Evolutionary conservation across 371 early-diverging fungal species (phyloP).

Genomic region (Circinella minor): DNA sequence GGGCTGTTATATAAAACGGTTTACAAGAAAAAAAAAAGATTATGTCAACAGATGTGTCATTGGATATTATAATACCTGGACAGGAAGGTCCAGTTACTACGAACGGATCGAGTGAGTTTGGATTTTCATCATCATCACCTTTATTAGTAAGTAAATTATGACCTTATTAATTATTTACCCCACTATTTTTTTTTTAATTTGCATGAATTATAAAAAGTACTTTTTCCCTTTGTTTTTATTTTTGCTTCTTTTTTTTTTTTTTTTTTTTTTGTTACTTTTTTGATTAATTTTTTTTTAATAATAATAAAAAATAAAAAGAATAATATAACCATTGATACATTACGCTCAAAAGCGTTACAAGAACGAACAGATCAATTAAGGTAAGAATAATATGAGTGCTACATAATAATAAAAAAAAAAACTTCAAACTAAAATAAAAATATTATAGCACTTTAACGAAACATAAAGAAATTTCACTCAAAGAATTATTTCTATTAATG

Average conservation of each 20-base stretch:
- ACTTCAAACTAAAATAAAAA: no score
- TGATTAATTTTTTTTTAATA: no score
- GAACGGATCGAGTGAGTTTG: slow-evolving; percentile 15
- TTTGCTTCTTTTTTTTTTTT: no score
- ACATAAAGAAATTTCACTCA: slow-evolving; percentile 28
- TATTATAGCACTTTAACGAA: slow-evolving; percentile 25
- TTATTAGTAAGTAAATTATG: slow-evolving; percentile 16
- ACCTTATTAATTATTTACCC: no score
- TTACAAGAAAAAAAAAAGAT: slow-evolving; percentile 9
- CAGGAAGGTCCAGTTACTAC: slow-evolving; percentile 26
- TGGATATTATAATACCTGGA: slow-evolving; percentile 18
- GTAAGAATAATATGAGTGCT: slow-evolving; percentile 15
- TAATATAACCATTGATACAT: slow-evolving; percentile 23
- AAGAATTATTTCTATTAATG: slow-evolving; percentile 36
- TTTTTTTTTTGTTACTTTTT: no score
- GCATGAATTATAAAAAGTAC: neutral
- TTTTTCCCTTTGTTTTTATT: neutral
- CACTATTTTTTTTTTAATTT: neutral
- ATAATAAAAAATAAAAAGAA: slow-evolving; percentile 9
- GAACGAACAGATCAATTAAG: slow-evolving; percentile 31
- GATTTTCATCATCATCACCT: slow-evolving; percentile 14
- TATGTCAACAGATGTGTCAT: slow-evolving; percentile 32
- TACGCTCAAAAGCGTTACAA: slow-evolving; percentile 32
- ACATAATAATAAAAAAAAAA: neutral
- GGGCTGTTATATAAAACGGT: neutral